Conservation (phyloP, 371 early-diverging fungal genomes). For the Massospora cicadina region DNA sequence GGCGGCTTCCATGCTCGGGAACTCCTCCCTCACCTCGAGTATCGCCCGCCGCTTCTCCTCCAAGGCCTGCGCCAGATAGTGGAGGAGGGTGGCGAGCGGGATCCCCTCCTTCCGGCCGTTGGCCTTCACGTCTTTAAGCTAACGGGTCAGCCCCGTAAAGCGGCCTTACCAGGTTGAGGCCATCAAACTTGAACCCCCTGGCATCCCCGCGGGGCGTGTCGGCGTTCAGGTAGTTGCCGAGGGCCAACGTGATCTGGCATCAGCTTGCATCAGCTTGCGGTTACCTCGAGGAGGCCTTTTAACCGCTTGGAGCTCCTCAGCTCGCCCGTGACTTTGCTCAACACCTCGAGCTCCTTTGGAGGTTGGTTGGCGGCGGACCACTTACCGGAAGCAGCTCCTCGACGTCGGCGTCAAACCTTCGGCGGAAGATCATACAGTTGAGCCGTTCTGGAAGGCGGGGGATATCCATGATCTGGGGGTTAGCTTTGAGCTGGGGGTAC, state of each 20-base stretch:
- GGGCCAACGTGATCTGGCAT: conserved; percentile 35
- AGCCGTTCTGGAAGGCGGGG: conserved; percentile 49
- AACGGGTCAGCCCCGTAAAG: neutral
- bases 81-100: conserved; percentile 43
- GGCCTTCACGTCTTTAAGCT: conserved; percentile 52
- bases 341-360: conserved; percentile 11
- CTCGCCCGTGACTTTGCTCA: conserved; percentile 12
- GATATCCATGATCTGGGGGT: conserved; percentile 34
- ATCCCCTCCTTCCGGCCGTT: conserved; percentile 31
- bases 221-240: conserved; percentile 70
- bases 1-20: conserved; percentile 47
- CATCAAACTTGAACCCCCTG: conserved; percentile 53
- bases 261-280: neutral
- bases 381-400: conserved; percentile 39
- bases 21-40: conserved; percentile 39
- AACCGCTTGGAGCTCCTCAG: conserved; percentile 12
- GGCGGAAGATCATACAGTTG: conserved; percentile 51
- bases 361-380: neutral
- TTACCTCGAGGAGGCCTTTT: conserved; percentile 13
- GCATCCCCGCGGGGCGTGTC: conserved; percentile 67
- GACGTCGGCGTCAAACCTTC: conserved; percentile 46
- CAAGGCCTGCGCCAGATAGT: conserved; percentile 48
- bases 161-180: conserved; percentile 27
- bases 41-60: conserved; percentile 35
- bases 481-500: neutral